Percentiles rank a stretch among this genome's conserved stretches.
Conservation (phyloP, 495 filamentous ascomycete genomes). For the Pyrenopolyporus hunteri region DNA sequence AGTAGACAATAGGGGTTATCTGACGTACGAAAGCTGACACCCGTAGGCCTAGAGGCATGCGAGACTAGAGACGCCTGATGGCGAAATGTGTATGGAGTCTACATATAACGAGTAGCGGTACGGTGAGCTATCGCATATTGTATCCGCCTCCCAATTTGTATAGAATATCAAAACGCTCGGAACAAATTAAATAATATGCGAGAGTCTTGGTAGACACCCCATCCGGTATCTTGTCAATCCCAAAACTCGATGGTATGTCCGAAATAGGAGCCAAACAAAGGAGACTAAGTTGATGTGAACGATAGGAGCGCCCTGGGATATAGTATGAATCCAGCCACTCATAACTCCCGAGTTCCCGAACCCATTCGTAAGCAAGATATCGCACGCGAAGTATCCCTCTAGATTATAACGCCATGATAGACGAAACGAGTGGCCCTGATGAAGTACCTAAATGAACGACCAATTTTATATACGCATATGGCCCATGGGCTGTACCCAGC, state of each 20-base stretch:
- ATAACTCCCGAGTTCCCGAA: conserved; percentile 5
- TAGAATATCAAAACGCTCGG: neutral
- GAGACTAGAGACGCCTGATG: neutral
- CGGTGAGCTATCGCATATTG: neutral
- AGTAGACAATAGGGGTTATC: too few species aligned
- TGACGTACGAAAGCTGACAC: neutral
- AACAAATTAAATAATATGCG: conserved; percentile 3
- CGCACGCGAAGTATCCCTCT: conserved; percentile 21
- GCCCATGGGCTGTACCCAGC: neutral
- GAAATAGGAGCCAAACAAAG: conserved; percentile 1
- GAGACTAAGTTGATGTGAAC: conserved; percentile 19
- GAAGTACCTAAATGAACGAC: neutral
- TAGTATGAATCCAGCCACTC: conserved; percentile 2
- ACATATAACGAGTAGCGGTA: neutral
- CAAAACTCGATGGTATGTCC: neutral
- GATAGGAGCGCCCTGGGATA: neutral
- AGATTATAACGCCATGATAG: conserved; percentile 18
- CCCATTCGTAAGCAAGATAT: neutral
- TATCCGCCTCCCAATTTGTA: neutral
- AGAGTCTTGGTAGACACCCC: conserved; percentile 9
- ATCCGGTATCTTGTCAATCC: conserved; percentile 27
- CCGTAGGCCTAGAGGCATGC: neutral
- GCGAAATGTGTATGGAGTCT: neutral
- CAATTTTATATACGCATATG: conserved; percentile 17
- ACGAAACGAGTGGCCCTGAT: neutral